Evolutionary conservation across 768 basidiomycete genomes (phyloP).

Genomic region (Boletus eberwhitei): DNA sequence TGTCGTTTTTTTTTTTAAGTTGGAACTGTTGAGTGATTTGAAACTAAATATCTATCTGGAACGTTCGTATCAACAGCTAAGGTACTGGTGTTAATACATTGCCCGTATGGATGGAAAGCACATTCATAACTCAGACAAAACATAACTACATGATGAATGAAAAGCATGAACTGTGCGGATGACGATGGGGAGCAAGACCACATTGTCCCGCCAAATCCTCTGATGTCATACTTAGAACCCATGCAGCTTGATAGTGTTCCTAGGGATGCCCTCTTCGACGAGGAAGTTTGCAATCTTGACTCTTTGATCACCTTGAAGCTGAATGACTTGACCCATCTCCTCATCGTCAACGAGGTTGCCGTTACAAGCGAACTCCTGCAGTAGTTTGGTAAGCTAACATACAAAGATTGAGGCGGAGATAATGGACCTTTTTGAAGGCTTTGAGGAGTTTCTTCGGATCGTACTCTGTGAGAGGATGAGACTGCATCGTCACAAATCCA

Average conservation of each 20-base stretch:
- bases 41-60: constrained; percentile 22
- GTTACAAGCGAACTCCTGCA: constrained; percentile 96
- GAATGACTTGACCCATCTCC: constrained; percentile 95
- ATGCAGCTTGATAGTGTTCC: constrained; percentile 79
- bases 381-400: constrained; percentile 5
- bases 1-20: background rate
- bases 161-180: constrained; percentile 12
- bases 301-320: constrained; percentile 98
- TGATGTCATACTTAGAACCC: constrained; percentile 59
- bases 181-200: background rate
- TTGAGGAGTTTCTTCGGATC: constrained; percentile 98
- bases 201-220: background rate
- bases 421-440: constrained; percentile 91
- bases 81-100: constrained; percentile 26
- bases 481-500: constrained; percentile 10
- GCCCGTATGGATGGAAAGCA: constrained; percentile 15
- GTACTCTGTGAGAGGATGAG: constrained; percentile 61
- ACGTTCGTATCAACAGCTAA: constrained; percentile 25
- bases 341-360: constrained; percentile 94
- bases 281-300: constrained; percentile 88
- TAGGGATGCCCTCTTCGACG: constrained; percentile 74
- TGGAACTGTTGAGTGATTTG: constrained; percentile 3
- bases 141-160: constrained; percentile 19
- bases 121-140: constrained; percentile 16
- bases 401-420: background rate